These are phyloP conservation scores for Ceriops decandra DNA, from an alignment of 345 rosid species.

Conservation along the genomic window DNA sequence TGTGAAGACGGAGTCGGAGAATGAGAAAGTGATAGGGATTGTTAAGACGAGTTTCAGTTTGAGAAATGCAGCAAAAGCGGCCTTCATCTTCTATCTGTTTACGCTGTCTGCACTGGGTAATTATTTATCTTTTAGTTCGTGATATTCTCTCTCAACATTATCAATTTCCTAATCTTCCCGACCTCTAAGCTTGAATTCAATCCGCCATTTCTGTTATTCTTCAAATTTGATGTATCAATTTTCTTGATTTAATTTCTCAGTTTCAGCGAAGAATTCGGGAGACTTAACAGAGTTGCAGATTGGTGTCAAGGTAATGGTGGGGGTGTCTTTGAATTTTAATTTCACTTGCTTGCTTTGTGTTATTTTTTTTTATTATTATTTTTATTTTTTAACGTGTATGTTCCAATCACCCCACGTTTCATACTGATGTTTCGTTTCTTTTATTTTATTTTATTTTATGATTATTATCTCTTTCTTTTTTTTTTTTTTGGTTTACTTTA, in stretches of 20 bases:
- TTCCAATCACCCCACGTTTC: not conserved
- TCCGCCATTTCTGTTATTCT: no score
- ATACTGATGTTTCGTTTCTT: not conserved
- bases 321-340: not conserved
- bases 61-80: constrained; percentile 29
- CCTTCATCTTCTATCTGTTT: constrained; percentile 31
- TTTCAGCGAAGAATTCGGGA: constrained; percentile 56
- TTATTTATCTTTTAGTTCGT: not conserved
- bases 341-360: no score
- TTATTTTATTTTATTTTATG: not conserved
- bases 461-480: not conserved
- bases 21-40: no score
- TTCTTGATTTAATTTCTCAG: constrained; percentile 28
- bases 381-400: no score
- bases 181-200: not conserved
- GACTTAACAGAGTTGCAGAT: constrained; percentile 84
- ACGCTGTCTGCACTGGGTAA: constrained; percentile 35
- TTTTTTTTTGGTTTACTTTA: not conserved
- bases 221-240: no score
- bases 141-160: not conserved
- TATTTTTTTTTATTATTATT: not conserved
- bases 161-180: no score
- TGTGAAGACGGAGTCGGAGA: no score
- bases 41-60: not conserved
- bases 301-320: constrained; percentile 66